Evolutionary conservation across 495 filamentous ascomycete species (phyloP).

Genomic region (Penicillium paxilli): DNA sequence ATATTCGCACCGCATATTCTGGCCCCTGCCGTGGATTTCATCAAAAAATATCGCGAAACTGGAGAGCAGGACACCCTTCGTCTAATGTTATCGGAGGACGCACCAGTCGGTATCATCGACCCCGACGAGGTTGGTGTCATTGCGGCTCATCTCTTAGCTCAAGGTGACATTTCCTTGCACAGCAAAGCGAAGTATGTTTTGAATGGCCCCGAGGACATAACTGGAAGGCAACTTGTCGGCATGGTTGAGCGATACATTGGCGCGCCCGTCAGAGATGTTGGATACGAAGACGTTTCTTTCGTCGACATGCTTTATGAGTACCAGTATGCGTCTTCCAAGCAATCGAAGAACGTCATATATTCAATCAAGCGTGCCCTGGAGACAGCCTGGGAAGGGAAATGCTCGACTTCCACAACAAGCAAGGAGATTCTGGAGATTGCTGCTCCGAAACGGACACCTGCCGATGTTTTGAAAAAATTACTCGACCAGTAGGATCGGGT

Average conservation of each 20-base stretch:
- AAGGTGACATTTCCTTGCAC: constrained; percentile 31
- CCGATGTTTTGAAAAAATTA: constrained; percentile 16
- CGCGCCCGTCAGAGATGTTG: constrained; percentile 31
- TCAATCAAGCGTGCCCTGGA: constrained; percentile 24
- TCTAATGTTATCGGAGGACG: constrained; percentile 29
- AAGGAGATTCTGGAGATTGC: constrained; percentile 30
- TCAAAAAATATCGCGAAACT: constrained; percentile 37
- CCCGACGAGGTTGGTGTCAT: constrained; percentile 38
- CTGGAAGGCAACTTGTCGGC: constrained; percentile 36
- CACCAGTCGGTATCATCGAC: constrained; percentile 39
- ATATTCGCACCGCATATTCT: constrained; percentile 30
- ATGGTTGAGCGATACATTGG: constrained; percentile 44
- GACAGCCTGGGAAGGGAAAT: constrained; percentile 30
- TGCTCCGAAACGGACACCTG: constrained; percentile 25
- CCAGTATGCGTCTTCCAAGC: constrained; percentile 8
- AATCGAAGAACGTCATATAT: constrained; percentile 24
- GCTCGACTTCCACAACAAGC: constrained; percentile 35
- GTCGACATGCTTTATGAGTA: constrained; percentile 24
- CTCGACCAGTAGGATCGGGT: constrained; percentile 11
- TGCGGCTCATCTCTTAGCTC: constrained; percentile 39
- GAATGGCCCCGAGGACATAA: constrained; percentile 45
- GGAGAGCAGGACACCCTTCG: constrained; percentile 34
- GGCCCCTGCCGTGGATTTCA: constrained; percentile 23
- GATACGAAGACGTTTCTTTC: constrained; percentile 36
- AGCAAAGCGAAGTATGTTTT: constrained; percentile 43